Percentiles rank a stretch among this genome's conserved stretches.
Conservation (phyloP, 2,329 filamentous ascomycete genomes). For the Monosporascus sp. region DNA sequence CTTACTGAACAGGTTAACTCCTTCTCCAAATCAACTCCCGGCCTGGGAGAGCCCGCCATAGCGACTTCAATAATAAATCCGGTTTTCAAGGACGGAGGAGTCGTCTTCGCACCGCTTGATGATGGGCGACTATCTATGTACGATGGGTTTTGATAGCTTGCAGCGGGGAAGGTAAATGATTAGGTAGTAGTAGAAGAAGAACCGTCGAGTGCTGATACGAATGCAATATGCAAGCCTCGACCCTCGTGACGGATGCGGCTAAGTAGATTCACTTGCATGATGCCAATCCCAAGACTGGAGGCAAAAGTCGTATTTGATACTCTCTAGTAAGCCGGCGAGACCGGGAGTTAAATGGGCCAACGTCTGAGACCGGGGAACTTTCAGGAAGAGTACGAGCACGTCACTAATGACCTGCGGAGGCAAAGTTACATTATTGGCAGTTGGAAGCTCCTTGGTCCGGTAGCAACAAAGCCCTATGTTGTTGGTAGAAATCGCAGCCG, state of each 20-base stretch:
- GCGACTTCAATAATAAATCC: slow-evolving; percentile 2
- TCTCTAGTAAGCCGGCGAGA: not conserved
- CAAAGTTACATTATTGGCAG: too few relatives aligned
- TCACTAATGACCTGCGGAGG: too few relatives aligned
- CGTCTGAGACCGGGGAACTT: too few relatives aligned
- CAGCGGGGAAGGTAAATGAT: not conserved
- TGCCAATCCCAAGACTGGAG: not conserved
- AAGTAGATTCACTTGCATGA: not conserved
- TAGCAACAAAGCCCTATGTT: too few relatives aligned
- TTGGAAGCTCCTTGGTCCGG: too few relatives aligned
- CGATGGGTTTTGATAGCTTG: not conserved
- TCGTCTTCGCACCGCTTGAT: not conserved
- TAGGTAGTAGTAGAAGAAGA: not conserved
- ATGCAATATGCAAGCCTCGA: not conserved
- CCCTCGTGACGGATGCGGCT: not conserved
- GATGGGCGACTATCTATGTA: not conserved
- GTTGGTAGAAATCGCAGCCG: too few relatives aligned
- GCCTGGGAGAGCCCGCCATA: slow-evolving; percentile 45
- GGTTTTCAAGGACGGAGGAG: not conserved
- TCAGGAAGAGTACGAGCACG: too few relatives aligned
- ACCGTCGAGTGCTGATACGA: not conserved
- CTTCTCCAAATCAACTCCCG: slow-evolving; percentile 72
- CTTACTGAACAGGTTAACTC: slow-evolving; percentile 93
- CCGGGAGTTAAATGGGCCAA: too few relatives aligned
- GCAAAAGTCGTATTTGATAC: not conserved